Conservation (phyloP, 1,284 basidiomycete species). For the Cutaneotrichosporon daszewskae region DNA sequence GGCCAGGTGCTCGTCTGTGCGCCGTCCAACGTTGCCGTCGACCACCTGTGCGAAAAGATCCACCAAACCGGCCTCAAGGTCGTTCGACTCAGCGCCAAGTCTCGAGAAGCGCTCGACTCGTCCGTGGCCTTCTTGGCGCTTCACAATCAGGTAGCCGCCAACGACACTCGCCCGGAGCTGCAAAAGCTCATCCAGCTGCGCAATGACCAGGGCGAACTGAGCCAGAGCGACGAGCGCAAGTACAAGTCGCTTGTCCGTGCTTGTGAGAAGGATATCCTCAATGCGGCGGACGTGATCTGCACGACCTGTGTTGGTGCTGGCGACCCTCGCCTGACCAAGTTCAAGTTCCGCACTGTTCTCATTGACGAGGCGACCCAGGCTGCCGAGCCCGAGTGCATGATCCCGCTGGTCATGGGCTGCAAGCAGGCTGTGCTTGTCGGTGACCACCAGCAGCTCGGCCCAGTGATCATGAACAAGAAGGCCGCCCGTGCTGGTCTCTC, state of each 20-base stretch:
- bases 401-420: constrained; percentile 94
- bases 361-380: constrained; percentile 99
- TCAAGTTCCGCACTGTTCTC: constrained; percentile 96
- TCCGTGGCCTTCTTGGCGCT: constrained; percentile 88
- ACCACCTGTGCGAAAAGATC: constrained; percentile 98
- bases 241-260: constrained; percentile 92
- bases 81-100: constrained; percentile 94
- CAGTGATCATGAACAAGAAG: constrained; percentile 99
- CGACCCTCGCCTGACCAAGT: constrained; percentile 87
- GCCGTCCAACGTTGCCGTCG: constrained; percentile 98
- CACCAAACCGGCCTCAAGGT: constrained; percentile 95
- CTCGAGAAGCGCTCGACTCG: constrained; percentile 92
- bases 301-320: constrained; percentile 98
- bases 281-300: constrained; percentile 95
- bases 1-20: constrained; percentile 98
- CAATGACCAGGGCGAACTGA: constrained; percentile 94
- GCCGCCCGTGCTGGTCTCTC: constrained; percentile 94
- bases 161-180: constrained; percentile 86
- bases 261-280: constrained; percentile 94
- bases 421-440: constrained; percentile 98
- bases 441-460: constrained; percentile 96
- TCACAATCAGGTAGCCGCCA: constrained; percentile 96
- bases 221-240: constrained; percentile 92
- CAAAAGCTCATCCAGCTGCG: constrained; percentile 97
- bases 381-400: constrained; percentile 98